phyloP scores from a whole-genome alignment of 2,329 filamentous ascomycete genomes.

The Chrysoporthe cubensis region DNA sequence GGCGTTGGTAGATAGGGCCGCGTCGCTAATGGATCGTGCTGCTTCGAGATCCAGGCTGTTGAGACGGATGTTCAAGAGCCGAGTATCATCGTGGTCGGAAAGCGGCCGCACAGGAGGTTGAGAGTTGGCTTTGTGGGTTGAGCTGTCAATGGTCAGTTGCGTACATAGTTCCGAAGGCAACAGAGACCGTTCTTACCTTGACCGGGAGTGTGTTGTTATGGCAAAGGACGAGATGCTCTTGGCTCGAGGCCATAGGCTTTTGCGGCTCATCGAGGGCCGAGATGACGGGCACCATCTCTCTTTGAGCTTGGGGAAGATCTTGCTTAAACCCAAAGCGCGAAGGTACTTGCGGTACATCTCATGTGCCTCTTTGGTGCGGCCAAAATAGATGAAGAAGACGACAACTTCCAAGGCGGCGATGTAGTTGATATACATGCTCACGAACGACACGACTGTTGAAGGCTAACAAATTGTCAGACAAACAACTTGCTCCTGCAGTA shows the following conservation, averaged over 20 bases:
- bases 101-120: background rate
- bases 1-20: background rate
- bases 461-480: conserved; percentile 31
- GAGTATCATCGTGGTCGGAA: conserved; percentile 12
- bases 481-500: background rate
- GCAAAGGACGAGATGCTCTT: conserved; percentile 4
- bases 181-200: background rate
- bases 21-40: conserved; percentile 23
- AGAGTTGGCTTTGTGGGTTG: background rate
- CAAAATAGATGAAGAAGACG: conserved; percentile 58
- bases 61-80: conserved; percentile 18
- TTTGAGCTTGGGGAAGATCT: conserved; percentile 46
- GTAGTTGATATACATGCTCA: conserved; percentile 51
- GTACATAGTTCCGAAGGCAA: background rate
- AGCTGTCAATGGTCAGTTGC: conserved; percentile 10
- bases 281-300: conserved; percentile 36
- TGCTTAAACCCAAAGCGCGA: conserved; percentile 47
- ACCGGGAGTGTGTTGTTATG: conserved; percentile 5
- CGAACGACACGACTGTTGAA: conserved; percentile 44
- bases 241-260: conserved; percentile 14
- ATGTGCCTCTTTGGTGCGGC: conserved; percentile 57
- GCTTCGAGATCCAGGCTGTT: conserved; percentile 23
- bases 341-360: conserved; percentile 51
- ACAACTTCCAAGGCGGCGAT: conserved; percentile 51
- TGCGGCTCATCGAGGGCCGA: conserved; percentile 22